phyloP scores from a whole-genome alignment of 306 rosid species.

The Astragalus membranaceus region DNA sequence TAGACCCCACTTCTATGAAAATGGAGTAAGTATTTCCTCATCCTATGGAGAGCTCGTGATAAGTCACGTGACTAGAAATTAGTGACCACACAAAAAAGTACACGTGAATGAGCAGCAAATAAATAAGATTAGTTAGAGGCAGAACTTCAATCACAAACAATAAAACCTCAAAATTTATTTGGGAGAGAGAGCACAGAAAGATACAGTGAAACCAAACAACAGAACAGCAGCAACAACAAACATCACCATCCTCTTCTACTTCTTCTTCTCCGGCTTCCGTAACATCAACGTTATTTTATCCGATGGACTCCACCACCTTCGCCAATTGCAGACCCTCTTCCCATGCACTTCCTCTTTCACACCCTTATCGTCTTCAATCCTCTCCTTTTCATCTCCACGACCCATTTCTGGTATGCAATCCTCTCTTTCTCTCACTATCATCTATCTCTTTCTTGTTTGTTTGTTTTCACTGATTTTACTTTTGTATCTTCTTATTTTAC shows the following conservation, averaged over 20 bases:
- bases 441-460: not conserved
- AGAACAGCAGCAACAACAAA: not conserved
- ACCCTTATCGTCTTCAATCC: constrained; percentile 39
- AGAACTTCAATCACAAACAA: too few species aligned
- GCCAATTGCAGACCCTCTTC: constrained; percentile 57
- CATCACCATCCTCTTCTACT: not conserved
- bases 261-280: constrained; percentile 19
- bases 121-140: not conserved
- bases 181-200: too few species aligned
- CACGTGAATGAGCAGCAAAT: not conserved
- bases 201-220: not conserved
- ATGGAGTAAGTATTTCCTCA: too few species aligned
- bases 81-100: not conserved
- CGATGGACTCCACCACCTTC: constrained; percentile 56
- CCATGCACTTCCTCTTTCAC: constrained; percentile 40
- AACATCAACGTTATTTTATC: not conserved
- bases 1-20: too few species aligned
- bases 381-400: constrained; percentile 34
- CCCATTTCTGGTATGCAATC: constrained; percentile 38
- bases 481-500: not conserved
- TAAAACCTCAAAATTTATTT: not conserved
- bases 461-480: not conserved
- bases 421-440: not conserved
- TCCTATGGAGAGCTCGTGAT: not conserved
- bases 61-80: constrained; percentile 23